phyloP scores from a whole-genome alignment of 2,329 filamentous ascomycete genomes.

The Trichoderma atrobrunneum region DNA sequence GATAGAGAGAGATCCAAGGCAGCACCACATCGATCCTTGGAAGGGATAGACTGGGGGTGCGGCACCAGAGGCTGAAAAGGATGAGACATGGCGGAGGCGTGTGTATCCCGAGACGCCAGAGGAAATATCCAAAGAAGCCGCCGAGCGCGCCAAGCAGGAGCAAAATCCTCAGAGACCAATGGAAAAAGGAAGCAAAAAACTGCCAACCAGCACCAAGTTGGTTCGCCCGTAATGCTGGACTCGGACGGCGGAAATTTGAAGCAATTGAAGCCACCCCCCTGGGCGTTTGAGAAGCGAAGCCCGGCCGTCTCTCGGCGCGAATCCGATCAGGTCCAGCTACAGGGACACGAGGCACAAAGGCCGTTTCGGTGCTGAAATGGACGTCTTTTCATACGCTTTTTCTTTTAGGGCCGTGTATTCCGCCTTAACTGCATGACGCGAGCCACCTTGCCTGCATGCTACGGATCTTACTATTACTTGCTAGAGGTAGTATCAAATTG shows the following conservation, averaged over 20 bases:
- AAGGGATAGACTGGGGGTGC: background rate
- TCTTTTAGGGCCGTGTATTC: background rate
- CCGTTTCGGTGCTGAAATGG: background rate
- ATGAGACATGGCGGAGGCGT: constrained; percentile 10
- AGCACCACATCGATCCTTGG: constrained; percentile 13
- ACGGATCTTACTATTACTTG: constrained; percentile 7
- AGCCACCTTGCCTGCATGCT: constrained; percentile 18
- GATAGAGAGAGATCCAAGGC: constrained; percentile 9
- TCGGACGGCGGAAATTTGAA: background rate
- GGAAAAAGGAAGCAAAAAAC: background rate
- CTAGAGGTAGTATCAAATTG: background rate
- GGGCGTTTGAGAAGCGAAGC: background rate
- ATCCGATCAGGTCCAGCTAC: constrained; percentile 9
- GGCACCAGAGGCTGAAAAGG: background rate
- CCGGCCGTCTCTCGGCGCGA: constrained; percentile 17
- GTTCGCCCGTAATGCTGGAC: background rate
- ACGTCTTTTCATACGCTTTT: background rate
- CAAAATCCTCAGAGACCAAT: background rate
- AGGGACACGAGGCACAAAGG: constrained; percentile 9
- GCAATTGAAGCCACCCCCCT: background rate
- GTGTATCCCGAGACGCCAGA: background rate
- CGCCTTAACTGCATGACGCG: constrained; percentile 15
- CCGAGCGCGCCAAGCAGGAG: constrained; percentile 5
- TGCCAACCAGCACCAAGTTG: background rate
- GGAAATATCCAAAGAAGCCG: background rate